Conservation (phyloP, 2,329 filamentous ascomycete genomes). For the Nemania sp. region DNA sequence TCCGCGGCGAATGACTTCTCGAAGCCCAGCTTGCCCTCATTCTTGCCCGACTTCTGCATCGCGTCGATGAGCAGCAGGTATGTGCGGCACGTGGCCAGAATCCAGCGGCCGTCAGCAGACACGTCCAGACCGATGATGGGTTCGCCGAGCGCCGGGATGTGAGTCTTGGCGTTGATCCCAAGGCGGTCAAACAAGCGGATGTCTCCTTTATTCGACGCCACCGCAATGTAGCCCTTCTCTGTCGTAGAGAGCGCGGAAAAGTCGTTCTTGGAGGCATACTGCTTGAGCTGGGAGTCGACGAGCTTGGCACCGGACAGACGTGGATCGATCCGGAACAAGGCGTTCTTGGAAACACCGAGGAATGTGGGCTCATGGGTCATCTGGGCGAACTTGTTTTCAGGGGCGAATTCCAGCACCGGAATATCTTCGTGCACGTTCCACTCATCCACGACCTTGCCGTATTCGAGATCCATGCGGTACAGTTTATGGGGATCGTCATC, state of each 20-base stretch:
- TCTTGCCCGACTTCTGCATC: slow-evolving; percentile 89
- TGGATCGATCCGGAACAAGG: slow-evolving; percentile 91
- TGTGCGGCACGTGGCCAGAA: slow-evolving; percentile 90
- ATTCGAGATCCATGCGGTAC: slow-evolving; percentile 97
- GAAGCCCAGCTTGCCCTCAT: slow-evolving; percentile 97
- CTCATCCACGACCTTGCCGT: slow-evolving; percentile 96
- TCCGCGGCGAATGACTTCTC: slow-evolving; percentile 92
- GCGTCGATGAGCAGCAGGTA: slow-evolving; percentile 94
- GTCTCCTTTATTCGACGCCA: slow-evolving; percentile 97
- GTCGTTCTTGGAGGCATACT: slow-evolving; percentile 95
- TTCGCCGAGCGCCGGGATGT: slow-evolving; percentile 92
- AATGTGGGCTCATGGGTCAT: slow-evolving; percentile 96
- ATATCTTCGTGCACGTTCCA: slow-evolving; percentile 99
- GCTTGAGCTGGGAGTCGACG: slow-evolving; percentile 90
- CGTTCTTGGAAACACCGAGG: slow-evolving; percentile 89
- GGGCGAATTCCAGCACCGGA: slow-evolving; percentile 86
- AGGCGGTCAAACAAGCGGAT: slow-evolving; percentile 95
- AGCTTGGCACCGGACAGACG: slow-evolving; percentile 89
- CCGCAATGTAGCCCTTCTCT: slow-evolving; percentile 94
- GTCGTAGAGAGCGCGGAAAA: slow-evolving; percentile 95
- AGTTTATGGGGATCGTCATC: slow-evolving; percentile 82
- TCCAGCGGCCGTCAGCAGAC: slow-evolving; percentile 93
- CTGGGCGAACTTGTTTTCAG: slow-evolving; percentile 97
- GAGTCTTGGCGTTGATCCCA: slow-evolving; percentile 96
- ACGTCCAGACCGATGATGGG: slow-evolving; percentile 94